A percentile compares a stretch with the other conserved stretches of the same genome.
phyloP scores from a whole-genome alignment of 1,139 yeast genomes.

The Scheffersomyces illinoinensis region DNA sequence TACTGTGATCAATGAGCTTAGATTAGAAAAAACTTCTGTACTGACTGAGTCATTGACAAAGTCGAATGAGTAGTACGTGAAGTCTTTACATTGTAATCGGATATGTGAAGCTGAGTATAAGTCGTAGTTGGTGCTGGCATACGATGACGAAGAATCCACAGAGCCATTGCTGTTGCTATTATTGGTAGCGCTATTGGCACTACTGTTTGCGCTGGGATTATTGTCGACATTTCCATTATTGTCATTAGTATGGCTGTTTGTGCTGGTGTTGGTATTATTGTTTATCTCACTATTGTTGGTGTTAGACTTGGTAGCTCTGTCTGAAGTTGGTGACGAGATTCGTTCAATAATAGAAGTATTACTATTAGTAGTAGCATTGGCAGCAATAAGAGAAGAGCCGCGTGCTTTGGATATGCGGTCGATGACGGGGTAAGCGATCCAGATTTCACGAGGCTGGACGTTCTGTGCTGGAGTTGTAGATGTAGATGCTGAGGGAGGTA shows the following conservation, averaged over 20 bases:
- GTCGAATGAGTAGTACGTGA: conserved; percentile 80
- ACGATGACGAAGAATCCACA: neutral
- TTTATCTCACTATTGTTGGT: neutral
- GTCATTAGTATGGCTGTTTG: conserved; percentile 6
- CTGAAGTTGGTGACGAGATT: neutral
- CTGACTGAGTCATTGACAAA: conserved; percentile 62
- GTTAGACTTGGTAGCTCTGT: neutral
- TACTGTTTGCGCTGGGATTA: neutral
- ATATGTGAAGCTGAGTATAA: conserved; percentile 53
- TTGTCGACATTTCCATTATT: neutral
- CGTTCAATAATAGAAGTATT: neutral
- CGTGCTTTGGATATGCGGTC: conserved; percentile 62
- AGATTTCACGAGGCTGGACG: conserved; percentile 57
- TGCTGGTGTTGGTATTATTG: neutral
- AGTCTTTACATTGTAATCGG: conserved; percentile 80
- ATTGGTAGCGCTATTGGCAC: neutral
- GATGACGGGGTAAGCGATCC: conserved; percentile 92
- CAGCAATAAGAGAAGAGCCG: conserved; percentile 45
- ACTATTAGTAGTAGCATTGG: conserved; percentile 1
- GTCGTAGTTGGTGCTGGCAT: conserved; percentile 6
- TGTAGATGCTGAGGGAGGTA: conserved; percentile 19
- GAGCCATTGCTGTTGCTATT: conserved; percentile 1
- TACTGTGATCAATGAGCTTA: conserved; percentile 59
- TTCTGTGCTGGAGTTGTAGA: conserved; percentile 15
- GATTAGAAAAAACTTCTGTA: conserved; percentile 68